Evolutionary conservation across 805 yeast species (phyloP), one percentile per base, ranked within the genome.

Genomic region (Saccharomycopsis malanga): DNA sequence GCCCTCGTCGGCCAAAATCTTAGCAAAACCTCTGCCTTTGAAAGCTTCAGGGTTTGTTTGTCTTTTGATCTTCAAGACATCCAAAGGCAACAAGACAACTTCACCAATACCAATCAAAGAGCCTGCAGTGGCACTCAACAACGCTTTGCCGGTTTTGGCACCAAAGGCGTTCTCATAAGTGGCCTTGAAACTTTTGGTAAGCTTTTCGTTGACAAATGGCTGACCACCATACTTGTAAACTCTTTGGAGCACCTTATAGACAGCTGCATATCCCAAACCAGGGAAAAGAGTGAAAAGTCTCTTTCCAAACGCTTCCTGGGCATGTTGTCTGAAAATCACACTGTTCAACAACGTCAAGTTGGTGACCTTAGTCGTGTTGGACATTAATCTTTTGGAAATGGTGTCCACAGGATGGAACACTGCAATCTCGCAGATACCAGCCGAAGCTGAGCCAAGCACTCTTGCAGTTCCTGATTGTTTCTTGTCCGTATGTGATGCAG

Each of bases 11-110:
- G 72, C 61, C 52, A 93, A 63, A 60, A 93, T 87, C 67, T 77
- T 83, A 56, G 89, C 52, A 70, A 93, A 89, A 9, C 98, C 98
- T 72, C 98, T 85, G 58, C 99, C 99, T 68, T 81, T 83, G 78
- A 93, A 93, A n/a, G 98, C 72, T 68, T 91, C 98, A n/a, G 99
- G 99, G 73, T 93, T 93, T 46, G 99, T 93, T 74, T 93, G 99
- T 72, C 98, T 89, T 73, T 93, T 93, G 69, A 93, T 93, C 73
- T 93, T 93, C 63, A 93, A 74, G 35, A 93, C 98, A 64, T 93
- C 99, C 58, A 93, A 76, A 30, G 99, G 99, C 61, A 93, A 76
- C 58, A 93, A 72, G 32, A 93, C 89, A 63, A 93, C 87, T 70
- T 93, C 99, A 69, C 97, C 98, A 63, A 93, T 91, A 59, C 99